These are phyloP conservation scores for Clathrus columnatus DNA, from an alignment of 768 basidiomycete genomes.

Conservation along the genomic window DNA sequence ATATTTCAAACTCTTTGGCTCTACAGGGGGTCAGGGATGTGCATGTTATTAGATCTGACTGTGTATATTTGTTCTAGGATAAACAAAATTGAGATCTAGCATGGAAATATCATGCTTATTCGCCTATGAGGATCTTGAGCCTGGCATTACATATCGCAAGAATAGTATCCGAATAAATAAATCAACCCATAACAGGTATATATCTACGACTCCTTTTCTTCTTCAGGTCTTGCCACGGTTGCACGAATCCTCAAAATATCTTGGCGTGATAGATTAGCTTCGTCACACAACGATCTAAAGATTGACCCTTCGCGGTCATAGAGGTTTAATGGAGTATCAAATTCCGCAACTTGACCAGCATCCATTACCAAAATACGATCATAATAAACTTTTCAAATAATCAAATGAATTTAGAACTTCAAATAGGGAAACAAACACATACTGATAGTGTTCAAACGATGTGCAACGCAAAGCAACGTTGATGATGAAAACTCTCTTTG, in stretches of 20 bases:
- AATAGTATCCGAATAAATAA: too few species aligned
- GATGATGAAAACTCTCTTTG: constrained; percentile 48
- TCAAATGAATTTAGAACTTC: constrained; percentile 11
- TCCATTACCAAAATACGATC: constrained; percentile 71
- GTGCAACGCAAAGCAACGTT: constrained; percentile 49
- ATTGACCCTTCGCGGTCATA: constrained; percentile 54
- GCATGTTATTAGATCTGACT: too few species aligned
- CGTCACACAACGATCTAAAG: constrained; percentile 62
- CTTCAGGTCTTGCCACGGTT: background rate
- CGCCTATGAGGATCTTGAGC: too few species aligned
- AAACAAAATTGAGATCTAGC: too few species aligned
- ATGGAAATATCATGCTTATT: too few species aligned
- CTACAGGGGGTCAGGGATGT: too few species aligned
- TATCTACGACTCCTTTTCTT: too few species aligned
- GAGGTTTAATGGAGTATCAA: constrained; percentile 61
- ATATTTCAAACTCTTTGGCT: too few species aligned
- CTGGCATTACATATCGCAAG: too few species aligned
- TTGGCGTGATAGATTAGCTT: constrained; percentile 45
- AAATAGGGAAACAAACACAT: constrained; percentile 10
- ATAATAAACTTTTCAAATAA: constrained; percentile 39
- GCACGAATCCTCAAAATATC: constrained; percentile 47
- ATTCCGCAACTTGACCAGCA: constrained; percentile 57
- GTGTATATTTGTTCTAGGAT: too few species aligned
- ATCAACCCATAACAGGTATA: too few species aligned
- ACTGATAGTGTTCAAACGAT: constrained; percentile 50